These are phyloP conservation scores for Allium fistulosum DNA, from an alignment of 106 monocot genomes.

Conservation along the genomic window DNA sequence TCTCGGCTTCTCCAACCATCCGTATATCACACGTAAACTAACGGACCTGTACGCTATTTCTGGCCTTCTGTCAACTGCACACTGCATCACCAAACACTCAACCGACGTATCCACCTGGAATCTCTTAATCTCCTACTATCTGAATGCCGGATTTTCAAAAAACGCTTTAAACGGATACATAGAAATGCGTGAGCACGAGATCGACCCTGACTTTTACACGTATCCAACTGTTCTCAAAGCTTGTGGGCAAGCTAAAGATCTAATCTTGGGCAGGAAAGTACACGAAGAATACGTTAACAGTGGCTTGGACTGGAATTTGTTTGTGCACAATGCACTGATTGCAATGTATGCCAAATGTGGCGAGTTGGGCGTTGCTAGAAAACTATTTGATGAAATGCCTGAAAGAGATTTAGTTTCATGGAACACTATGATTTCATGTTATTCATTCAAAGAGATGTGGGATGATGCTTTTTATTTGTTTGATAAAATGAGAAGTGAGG, in stretches of 20 bases:
- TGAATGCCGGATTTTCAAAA: not conserved
- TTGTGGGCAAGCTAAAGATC: slow-evolving; percentile 39
- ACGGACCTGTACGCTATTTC: not conserved
- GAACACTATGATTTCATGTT: slow-evolving; percentile 49
- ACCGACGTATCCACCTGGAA: not conserved
- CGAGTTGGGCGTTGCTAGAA: slow-evolving; percentile 28
- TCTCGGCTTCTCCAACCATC: slow-evolving; percentile 1
- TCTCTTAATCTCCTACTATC: slow-evolving; percentile 34
- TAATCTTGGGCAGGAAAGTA: slow-evolving; percentile 26
- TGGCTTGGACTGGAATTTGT: slow-evolving; percentile 18
- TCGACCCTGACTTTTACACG: slow-evolving; percentile 31
- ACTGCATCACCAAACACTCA: not conserved
- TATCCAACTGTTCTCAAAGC: slow-evolving; percentile 52
- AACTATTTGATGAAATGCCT: slow-evolving; percentile 67
- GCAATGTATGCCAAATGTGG: slow-evolving; percentile 60
- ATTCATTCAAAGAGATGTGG: slow-evolving; percentile 33
- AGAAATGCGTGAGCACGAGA: slow-evolving; percentile 29
- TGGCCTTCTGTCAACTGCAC: slow-evolving; percentile 3
- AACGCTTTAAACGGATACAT: slow-evolving; percentile 20
- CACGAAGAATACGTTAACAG: not conserved
- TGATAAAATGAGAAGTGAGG: slow-evolving; percentile 18
- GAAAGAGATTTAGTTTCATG: slow-evolving; percentile 46
- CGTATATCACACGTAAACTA: not conserved
- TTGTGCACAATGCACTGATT: slow-evolving; percentile 47
- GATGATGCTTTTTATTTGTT: slow-evolving; percentile 38